Evolutionary conservation across 306 rosid species (phyloP).

Genomic region (Fagus sylvatica): DNA sequence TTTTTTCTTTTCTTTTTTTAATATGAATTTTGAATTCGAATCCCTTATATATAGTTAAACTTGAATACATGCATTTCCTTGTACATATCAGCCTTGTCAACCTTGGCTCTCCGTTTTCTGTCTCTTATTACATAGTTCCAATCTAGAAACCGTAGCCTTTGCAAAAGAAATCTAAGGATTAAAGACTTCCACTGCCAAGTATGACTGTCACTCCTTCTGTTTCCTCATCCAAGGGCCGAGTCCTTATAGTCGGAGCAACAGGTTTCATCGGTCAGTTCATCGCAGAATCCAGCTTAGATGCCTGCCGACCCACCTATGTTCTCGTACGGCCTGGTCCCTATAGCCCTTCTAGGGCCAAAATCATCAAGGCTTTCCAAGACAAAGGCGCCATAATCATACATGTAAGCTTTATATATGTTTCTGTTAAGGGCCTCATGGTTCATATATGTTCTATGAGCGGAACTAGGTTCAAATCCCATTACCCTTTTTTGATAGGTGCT

Average conservation of each 20-base stretch:
- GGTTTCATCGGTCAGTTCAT: conserved; percentile 69
- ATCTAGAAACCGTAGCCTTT: not conserved
- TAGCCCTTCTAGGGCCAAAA: conserved; percentile 31
- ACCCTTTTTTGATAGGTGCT: too few relatives aligned
- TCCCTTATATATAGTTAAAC: too few relatives aligned
- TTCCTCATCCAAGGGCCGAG: conserved; percentile 29
- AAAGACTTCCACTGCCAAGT: not conserved
- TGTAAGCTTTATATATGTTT: conserved; percentile 19
- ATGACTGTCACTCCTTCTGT: conserved; percentile 46
- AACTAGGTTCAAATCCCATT: too few relatives aligned
- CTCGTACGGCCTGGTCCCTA: conserved; percentile 40
- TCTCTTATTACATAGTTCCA: not conserved
- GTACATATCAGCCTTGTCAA: too few relatives aligned
- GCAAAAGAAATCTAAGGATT: not conserved
- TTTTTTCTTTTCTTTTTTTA: too few relatives aligned
- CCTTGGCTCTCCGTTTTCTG: too few relatives aligned
- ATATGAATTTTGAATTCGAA: too few relatives aligned
- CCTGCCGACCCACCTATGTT: conserved; percentile 42
- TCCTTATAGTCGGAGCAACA: conserved; percentile 52
- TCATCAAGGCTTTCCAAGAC: conserved; percentile 42
- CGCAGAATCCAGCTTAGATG: conserved; percentile 52
- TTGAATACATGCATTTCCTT: too few relatives aligned
- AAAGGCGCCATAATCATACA: conserved; percentile 55
- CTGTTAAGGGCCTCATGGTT: too few relatives aligned
- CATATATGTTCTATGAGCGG: too few relatives aligned